These are phyloP conservation scores for Aureoboletus auriporus DNA, from an alignment of 768 basidiomycete species.

Conservation along the genomic window DNA sequence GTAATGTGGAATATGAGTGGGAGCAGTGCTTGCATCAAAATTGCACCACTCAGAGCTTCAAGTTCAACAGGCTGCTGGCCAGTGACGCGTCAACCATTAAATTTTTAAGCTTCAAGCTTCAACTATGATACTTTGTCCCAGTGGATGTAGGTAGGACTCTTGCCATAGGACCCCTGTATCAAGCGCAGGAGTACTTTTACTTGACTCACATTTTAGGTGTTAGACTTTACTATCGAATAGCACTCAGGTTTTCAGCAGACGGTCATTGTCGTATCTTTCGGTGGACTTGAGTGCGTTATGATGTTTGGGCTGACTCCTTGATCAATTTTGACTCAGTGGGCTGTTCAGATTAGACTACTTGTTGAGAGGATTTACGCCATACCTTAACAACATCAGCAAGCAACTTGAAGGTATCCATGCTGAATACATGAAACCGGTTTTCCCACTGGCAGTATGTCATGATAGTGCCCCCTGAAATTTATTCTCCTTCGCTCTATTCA, in stretches of 20 bases:
- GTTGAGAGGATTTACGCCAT: slow-evolving; percentile 73
- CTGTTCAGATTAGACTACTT: slow-evolving; percentile 67
- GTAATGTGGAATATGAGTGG: too few relatives aligned
- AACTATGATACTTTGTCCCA: too few relatives aligned
- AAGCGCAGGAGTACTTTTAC: neutral
- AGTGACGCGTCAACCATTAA: too few relatives aligned
- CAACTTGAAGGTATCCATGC: slow-evolving; percentile 75
- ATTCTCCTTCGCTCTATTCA: neutral
- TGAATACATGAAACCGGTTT: slow-evolving; percentile 77
- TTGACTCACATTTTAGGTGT: neutral
- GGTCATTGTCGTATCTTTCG: slow-evolving; percentile 81
- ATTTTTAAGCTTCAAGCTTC: too few relatives aligned
- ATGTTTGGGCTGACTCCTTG: neutral
- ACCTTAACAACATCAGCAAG: slow-evolving; percentile 70
- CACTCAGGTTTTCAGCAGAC: slow-evolving; percentile 75
- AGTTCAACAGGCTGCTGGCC: too few relatives aligned
- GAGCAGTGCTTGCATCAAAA: too few relatives aligned
- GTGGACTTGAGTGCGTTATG: slow-evolving; percentile 47
- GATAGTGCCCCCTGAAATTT: neutral
- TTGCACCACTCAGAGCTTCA: too few relatives aligned
- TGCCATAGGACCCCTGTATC: slow-evolving; percentile 1
- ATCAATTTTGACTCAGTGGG: neutral
- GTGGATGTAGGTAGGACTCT: neutral
- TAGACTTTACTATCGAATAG: slow-evolving; percentile 53
- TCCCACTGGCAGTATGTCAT: slow-evolving; percentile 67